Evolutionary conservation across 306 rosid species (phyloP).

Genomic region (Rosa multiflora): DNA sequence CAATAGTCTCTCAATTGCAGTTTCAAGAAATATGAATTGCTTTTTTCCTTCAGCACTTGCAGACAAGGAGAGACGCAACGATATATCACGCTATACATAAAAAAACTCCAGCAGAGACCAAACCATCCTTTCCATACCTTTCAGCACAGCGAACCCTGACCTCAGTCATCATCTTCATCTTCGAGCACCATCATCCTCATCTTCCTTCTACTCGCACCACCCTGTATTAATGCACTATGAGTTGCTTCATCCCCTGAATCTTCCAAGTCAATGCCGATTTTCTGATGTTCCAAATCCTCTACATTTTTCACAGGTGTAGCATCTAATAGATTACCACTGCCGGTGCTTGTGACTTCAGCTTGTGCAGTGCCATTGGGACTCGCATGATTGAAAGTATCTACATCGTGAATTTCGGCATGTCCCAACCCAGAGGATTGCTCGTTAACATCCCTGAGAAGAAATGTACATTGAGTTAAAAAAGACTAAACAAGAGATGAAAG

Average conservation of each 20-base stretch:
- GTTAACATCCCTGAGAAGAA: constrained; percentile 32
- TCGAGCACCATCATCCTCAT: constrained; percentile 85
- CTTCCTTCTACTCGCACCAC: constrained; percentile 57
- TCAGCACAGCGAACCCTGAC: constrained; percentile 4
- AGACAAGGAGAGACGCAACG: background rate
- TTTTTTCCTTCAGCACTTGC: background rate
- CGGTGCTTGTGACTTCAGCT: constrained; percentile 28
- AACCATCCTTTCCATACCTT: background rate
- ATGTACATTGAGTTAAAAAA: background rate
- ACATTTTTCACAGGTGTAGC: constrained; percentile 24
- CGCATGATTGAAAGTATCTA: constrained; percentile 3
- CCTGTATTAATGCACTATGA: constrained; percentile 31
- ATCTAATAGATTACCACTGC: constrained; percentile 26
- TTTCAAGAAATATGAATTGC: background rate
- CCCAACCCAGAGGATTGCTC: constrained; percentile 14
- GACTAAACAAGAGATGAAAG: background rate
- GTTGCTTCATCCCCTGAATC: constrained; percentile 70
- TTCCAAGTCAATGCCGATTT: constrained; percentile 47
- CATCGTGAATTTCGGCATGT: constrained; percentile 4
- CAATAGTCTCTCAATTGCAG: background rate
- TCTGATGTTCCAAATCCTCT: constrained; percentile 27
- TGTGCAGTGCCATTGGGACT: constrained; percentile 20
- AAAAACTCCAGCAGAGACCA: background rate
- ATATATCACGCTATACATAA: background rate
- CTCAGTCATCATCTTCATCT: constrained; percentile 72